Evolutionary conservation across 805 yeast species (phyloP).

Genomic region (Kodamaea hsintzibuensis): DNA sequence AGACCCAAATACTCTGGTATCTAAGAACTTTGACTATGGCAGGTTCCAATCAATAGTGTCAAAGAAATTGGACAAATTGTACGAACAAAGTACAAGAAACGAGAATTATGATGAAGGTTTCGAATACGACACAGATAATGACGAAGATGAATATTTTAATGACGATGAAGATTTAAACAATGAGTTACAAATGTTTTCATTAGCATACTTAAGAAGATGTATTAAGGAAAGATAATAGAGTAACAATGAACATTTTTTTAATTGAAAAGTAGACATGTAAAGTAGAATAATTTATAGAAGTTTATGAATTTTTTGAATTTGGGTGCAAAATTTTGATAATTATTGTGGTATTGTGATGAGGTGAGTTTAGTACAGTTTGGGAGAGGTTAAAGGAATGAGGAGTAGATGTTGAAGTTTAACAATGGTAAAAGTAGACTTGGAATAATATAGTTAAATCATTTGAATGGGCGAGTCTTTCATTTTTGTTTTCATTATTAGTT

Average conservation of each 20-base stretch:
- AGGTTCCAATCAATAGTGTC: conserved; percentile 25
- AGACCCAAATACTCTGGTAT: neutral
- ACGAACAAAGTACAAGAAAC: conserved; percentile 13
- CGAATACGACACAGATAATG: conserved; percentile 11
- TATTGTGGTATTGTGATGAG: too few relatives aligned
- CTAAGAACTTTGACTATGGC: conserved; percentile 25
- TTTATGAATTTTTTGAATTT: neutral
- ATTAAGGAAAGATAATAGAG: conserved; percentile 18
- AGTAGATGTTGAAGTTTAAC: too few relatives aligned
- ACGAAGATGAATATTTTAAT: conserved; percentile 13
- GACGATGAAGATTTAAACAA: conserved; percentile 19
- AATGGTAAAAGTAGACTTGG: too few relatives aligned
- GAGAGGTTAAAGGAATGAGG: too few relatives aligned
- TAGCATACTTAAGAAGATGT: conserved; percentile 31
- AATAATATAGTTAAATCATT: too few relatives aligned
- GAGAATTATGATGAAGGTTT: neutral
- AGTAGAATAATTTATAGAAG: too few relatives aligned
- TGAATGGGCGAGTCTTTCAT: too few relatives aligned
- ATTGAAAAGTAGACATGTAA: too few relatives aligned
- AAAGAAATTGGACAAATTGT: conserved; percentile 22
- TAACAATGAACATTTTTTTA: neutral
- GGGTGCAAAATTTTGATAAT: neutral
- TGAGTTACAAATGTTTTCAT: conserved; percentile 27
- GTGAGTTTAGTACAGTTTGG: too few relatives aligned
- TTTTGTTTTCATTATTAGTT: too few relatives aligned